These are phyloP conservation scores for Vigna mungo DNA, from an alignment of 306 rosid species.

Conservation along the genomic window DNA sequence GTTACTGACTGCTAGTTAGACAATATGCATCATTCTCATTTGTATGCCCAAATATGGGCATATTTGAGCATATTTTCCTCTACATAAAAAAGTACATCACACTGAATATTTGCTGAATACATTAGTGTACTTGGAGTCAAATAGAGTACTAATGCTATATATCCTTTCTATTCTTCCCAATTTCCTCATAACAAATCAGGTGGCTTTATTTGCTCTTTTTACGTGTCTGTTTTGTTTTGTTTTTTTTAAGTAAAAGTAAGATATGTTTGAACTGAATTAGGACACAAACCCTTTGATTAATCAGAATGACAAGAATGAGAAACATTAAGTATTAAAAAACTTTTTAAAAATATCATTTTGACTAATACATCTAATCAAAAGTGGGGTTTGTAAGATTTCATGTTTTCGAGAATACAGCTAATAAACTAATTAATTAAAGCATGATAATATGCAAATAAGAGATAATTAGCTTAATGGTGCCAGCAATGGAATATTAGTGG, in stretches of 20 bases:
- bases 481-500: constrained; percentile 37
- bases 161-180: constrained; percentile 28
- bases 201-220: neutral
- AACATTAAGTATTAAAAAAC: neutral
- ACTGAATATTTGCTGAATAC: no score
- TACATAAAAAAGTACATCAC: neutral
- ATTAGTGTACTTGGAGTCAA: constrained; percentile 15
- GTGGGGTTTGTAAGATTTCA: constrained; percentile 16
- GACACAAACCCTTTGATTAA: neutral
- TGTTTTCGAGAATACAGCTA: neutral
- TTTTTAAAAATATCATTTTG: neutral
- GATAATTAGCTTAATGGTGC: constrained; percentile 7
- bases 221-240: no score
- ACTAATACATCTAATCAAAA: neutral
- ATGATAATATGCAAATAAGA: neutral
- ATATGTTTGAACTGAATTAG: no score
- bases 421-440: neutral
- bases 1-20: constrained; percentile 25
- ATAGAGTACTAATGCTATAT: neutral
- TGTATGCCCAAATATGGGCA: constrained; percentile 16
- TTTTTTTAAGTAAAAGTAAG: no score
- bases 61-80: neutral
- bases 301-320: neutral
- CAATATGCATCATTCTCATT: constrained; percentile 18
- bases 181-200: constrained; percentile 13